A percentile compares a stretch with the other conserved stretches of the same genome.
These are phyloP conservation scores for Torulaspora pretoriensis DNA, from an alignment of 1,139 yeast genomes.

Conservation along the genomic window DNA sequence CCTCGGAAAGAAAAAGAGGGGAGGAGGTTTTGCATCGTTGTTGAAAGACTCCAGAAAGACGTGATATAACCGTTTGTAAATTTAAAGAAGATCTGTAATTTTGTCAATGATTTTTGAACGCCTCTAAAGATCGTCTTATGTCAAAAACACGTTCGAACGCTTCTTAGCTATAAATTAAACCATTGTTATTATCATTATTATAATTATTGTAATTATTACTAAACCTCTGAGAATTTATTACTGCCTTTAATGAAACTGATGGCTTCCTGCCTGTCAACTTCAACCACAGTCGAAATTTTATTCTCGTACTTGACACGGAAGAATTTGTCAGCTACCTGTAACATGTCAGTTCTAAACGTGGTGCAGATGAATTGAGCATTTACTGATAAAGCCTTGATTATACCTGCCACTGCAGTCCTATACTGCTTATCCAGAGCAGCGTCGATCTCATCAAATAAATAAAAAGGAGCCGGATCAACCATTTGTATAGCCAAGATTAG, in stretches of 20 bases:
- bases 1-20: slow-evolving; percentile 38
- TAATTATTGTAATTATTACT: background rate
- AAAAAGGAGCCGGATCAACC: slow-evolving; percentile 97
- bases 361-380: slow-evolving; percentile 91
- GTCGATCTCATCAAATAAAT: slow-evolving; percentile 91
- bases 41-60: slow-evolving; percentile 47
- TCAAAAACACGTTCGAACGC: too few species aligned
- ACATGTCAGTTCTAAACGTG: slow-evolving; percentile 90
- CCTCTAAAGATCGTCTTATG: too few species aligned
- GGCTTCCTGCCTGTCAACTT: slow-evolving; percentile 70
- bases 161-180: background rate
- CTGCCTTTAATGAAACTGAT: slow-evolving; percentile 70
- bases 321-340: slow-evolving; percentile 79
- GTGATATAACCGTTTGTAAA: slow-evolving; percentile 8
- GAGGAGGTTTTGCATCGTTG: slow-evolving; percentile 51
- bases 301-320: slow-evolving; percentile 84
- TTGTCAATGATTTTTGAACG: background rate
- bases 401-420: slow-evolving; percentile 78
- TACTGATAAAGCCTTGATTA: slow-evolving; percentile 61
- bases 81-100: background rate
- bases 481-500: slow-evolving; percentile 88
- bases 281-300: slow-evolving; percentile 75
- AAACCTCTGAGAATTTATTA: slow-evolving; percentile 26
- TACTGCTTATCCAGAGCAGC: slow-evolving; percentile 93
- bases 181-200: background rate